Evolutionary conservation across 2,329 filamentous ascomycete genomes (phyloP), one percentile per base, ranked within the genome.

Genomic region (Lecanosticta acicola): DNA sequence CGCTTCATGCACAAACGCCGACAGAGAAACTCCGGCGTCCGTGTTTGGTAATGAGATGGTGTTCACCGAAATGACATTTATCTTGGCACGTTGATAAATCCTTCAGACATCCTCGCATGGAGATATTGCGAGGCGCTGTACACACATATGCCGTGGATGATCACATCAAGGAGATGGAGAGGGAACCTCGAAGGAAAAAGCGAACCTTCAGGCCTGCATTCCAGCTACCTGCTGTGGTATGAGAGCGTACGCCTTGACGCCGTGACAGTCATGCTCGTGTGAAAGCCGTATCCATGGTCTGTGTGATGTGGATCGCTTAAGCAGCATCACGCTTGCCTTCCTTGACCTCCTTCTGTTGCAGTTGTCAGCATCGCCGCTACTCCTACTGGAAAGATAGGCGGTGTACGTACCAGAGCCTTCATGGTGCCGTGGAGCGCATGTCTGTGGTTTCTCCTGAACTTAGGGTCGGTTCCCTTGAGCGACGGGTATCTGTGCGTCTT

Each of bases 361-460:
- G 35, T 35, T 54, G 60, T 67, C 48, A 66, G 62, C 43, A 33
- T 26, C 8, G 14, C 21, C 32, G 16, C 3, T n/a, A 14, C 7
- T 21, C 9, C 13, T 1, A 14, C 36, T 26, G 18, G 32, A 13
- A 13, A 14, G 24, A 16, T 29, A 16, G 17, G 32, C 3, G 29
- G 13, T 38, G 16, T 46, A 79, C 86, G 68, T 84, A 97, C 91
- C 79, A 98, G 78, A 71, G 93, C 93, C 80, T 87, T 94, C 81
- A 87, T 89, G 72, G 90, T 98, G 74, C 93, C 93, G 81, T 97
- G 93, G 59, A 97, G 89, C 75, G 93, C 93, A 83, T 98, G 91
- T 80, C 89, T 88, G 81, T 98, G 93, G 83, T 98, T 98, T 78
- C 93, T 85, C 75, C 93, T 85, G 83, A 98, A 98, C 84, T 98